A percentile compares a stretch with the other conserved stretches of the same genome.
Conservation (phyloP, 139 green algal genomes). For the Volvox reticuliferus region DNA sequence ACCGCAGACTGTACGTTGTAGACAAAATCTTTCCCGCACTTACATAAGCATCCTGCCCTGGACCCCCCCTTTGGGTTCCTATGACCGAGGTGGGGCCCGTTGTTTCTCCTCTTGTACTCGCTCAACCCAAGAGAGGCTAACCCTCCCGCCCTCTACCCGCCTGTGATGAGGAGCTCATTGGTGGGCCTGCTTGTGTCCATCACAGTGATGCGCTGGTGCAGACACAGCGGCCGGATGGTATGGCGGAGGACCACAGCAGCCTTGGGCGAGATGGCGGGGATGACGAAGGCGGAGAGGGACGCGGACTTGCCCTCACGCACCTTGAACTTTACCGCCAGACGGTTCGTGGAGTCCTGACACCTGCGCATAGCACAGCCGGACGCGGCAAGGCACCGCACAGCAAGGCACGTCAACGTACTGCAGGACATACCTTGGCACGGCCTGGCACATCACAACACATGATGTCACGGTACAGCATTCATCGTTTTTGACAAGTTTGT, state of each 20-base stretch:
- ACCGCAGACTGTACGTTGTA: no score
- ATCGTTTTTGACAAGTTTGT: no score
- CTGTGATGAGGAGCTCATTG: slow-evolving; percentile 67
- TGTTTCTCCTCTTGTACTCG: background rate
- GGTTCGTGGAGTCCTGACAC: slow-evolving; percentile 74
- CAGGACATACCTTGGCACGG: no score
- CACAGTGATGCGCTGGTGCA: slow-evolving; percentile 66
- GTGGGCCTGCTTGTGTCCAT: slow-evolving; percentile 54
- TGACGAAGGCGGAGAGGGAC: slow-evolving; percentile 57
- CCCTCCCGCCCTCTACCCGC: slow-evolving; percentile 27
- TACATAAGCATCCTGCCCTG: no score
- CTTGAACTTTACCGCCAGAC: slow-evolving; percentile 74
- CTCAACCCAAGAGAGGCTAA: no score
- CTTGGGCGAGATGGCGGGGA: slow-evolving; percentile 70
- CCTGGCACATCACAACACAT: no score
- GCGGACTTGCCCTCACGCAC: slow-evolving; percentile 56
- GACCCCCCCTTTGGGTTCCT: background rate
- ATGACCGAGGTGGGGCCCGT: no score
- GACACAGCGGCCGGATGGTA: slow-evolving; percentile 75
- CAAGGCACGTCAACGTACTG: no score
- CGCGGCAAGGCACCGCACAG: no score
- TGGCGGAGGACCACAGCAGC: slow-evolving; percentile 59
- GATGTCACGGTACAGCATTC: no score
- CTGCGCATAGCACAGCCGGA: slow-evolving; percentile 22
- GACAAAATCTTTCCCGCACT: background rate